A percentile compares a stretch with the other conserved stretches of the same genome.
These are phyloP conservation scores for Ustilago shanxiensis DNA, from an alignment of 1,284 basidiomycete species.

Conservation along the genomic window DNA sequence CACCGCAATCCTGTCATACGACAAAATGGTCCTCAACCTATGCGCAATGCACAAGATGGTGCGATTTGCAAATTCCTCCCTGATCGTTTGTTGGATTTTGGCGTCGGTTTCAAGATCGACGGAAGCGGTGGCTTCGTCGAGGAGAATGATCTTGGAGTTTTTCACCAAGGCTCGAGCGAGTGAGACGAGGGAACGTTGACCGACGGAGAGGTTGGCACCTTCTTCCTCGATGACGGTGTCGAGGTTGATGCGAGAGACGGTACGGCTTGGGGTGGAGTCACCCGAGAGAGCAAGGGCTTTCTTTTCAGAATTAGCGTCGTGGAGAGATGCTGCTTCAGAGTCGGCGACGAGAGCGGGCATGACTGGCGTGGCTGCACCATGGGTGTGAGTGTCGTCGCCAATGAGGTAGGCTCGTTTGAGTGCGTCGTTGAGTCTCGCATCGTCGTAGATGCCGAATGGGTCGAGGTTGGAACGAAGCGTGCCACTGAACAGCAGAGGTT, in stretches of 20 bases:
- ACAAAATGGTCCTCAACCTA: conserved; percentile 82
- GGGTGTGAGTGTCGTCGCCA: conserved; percentile 50
- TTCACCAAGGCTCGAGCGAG: conserved; percentile 69
- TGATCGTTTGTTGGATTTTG: conserved; percentile 87
- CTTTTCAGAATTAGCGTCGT: conserved; percentile 47
- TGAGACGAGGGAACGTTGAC: conserved; percentile 70
- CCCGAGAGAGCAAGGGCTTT: conserved; percentile 22
- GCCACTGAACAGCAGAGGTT: conserved; percentile 70
- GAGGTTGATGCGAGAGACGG: conserved; percentile 62
- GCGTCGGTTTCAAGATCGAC: conserved; percentile 83
- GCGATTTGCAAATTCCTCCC: conserved; percentile 81
- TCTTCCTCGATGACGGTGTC: conserved; percentile 68
- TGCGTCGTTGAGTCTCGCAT: conserved; percentile 68
- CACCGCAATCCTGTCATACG: conserved; percentile 83
- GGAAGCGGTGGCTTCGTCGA: conserved; percentile 83
- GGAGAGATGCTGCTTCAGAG: conserved; percentile 23
- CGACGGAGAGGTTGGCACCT: conserved; percentile 68
- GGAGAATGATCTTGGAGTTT: conserved; percentile 57
- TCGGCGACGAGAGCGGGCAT: conserved; percentile 25
- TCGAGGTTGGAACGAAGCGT: conserved; percentile 71
- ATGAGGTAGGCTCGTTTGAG: conserved; percentile 69
- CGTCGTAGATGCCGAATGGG: conserved; percentile 69
- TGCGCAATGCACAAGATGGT: conserved; percentile 83
- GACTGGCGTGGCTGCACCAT: conserved; percentile 38
- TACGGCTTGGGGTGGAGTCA: conserved; percentile 24